Conservation (phyloP, 2,329 filamentous ascomycete genomes). For the Lasiodiplodia theobromae region DNA sequence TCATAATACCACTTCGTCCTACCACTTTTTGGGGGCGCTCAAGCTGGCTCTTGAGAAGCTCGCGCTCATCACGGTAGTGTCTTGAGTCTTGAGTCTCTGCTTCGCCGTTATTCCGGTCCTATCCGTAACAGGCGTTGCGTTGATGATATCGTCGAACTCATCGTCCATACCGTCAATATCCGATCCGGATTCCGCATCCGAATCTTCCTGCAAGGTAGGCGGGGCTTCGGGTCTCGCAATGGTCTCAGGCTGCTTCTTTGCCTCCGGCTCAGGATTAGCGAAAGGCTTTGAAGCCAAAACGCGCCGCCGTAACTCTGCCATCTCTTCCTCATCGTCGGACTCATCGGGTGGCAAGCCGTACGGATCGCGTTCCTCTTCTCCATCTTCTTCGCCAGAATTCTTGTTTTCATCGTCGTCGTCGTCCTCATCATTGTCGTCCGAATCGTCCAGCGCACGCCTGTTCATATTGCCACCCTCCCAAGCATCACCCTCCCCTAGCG, state of each 20-base stretch:
- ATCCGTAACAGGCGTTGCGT: constrained; percentile 88
- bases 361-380: constrained; percentile 66
- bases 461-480: constrained; percentile 95
- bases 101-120: constrained; percentile 75
- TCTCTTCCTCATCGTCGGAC: constrained; percentile 83
- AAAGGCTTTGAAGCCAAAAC: constrained; percentile 95
- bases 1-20: not conserved
- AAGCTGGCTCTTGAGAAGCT: constrained; percentile 36
- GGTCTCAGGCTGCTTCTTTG: constrained; percentile 66
- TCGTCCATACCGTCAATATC: constrained; percentile 71
- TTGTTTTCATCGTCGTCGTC: constrained; percentile 57
- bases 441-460: constrained; percentile 57
- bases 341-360: constrained; percentile 78
- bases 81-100: constrained; percentile 57
- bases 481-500: constrained; percentile 69
- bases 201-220: constrained; percentile 60
- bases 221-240: constrained; percentile 59
- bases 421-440: constrained; percentile 48
- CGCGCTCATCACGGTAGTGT: constrained; percentile 35
- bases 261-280: constrained; percentile 61
- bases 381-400: constrained; percentile 50
- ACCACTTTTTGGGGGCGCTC: constrained; percentile 29
- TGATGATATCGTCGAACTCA: constrained; percentile 91
- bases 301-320: constrained; percentile 88
- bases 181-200: constrained; percentile 74